These are phyloP conservation scores for Xylaria curta DNA, from an alignment of 495 filamentous ascomycete species.

Conservation along the genomic window DNA sequence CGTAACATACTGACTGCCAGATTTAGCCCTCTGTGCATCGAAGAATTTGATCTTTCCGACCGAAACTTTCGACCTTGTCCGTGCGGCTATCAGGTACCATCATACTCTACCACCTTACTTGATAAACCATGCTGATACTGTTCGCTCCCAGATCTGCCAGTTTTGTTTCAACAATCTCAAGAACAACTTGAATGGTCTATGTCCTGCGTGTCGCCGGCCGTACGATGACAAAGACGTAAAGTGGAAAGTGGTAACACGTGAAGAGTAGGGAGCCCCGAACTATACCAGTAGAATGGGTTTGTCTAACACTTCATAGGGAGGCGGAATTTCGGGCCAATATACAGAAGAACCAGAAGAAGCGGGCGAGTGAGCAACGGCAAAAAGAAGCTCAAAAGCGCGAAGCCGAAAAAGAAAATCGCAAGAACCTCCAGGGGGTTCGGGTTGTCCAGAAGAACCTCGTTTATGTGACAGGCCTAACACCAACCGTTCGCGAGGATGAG, in stretches of 20 bases:
- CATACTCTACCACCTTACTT: neutral
- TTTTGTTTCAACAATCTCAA: conserved; percentile 99
- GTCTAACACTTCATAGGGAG: conserved; percentile 49
- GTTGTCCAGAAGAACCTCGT: conserved; percentile 99
- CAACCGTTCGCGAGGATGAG: conserved; percentile 88
- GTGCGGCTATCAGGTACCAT: conserved; percentile 92
- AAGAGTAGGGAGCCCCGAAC: conserved; percentile 72
- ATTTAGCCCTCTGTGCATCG: conserved; percentile 90
- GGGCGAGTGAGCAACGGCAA: conserved; percentile 80
- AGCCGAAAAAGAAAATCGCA: conserved; percentile 91
- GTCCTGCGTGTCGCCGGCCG: conserved; percentile 91
- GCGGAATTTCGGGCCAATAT: conserved; percentile 82
- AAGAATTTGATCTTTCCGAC: conserved; percentile 97
- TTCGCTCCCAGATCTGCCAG: conserved; percentile 80
- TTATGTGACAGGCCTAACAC: conserved; percentile 94
- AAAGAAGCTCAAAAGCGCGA: conserved; percentile 96
- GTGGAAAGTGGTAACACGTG: conserved; percentile 89
- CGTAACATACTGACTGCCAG: conserved; percentile 30
- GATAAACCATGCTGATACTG: conserved; percentile 29
- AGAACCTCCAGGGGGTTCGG: conserved; percentile 91
- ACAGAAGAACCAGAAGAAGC: conserved; percentile 87
- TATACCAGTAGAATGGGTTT: neutral
- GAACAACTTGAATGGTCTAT: conserved; percentile 91
- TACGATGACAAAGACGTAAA: conserved; percentile 97
- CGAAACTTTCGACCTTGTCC: conserved; percentile 97